Evolutionary conservation across 2,329 filamentous ascomycete species (phyloP), one percentile per base, ranked within the genome.

Genomic region (Cladophialophora exuberans): DNA sequence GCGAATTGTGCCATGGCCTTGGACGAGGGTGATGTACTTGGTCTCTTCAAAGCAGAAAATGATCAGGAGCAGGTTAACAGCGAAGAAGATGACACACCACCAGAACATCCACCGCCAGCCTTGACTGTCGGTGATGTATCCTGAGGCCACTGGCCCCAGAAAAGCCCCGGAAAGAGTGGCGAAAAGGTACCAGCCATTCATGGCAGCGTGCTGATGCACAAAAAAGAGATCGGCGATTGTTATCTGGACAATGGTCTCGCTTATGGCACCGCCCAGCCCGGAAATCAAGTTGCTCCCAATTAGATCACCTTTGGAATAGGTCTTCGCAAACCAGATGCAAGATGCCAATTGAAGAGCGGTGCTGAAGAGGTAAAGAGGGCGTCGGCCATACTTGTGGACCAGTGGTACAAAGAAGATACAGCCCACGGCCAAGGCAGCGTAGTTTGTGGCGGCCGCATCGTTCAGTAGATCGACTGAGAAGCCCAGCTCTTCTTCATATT

Each of bases 111-210:
- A 70, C n/a, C 69, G 61, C 67, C 69, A 73, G 13, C 70, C 67
- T 48, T 72, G 65, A 13, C 42, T 45, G 7, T 62, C 66, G 13
- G 66, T 68, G 38, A 70, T 66, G 3, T 60, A 56, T 0, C 68
- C 69, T 7, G 68, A 66, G 10, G 66, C 67, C 55, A 71, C 69
- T 1, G 68, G 68, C 0, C 64, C 64, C 6, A 71, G 52, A 35
- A 69, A 71, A 51, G 72, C 70, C 15, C 70, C 66, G 56, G 69
- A 63, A n/a, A n/a, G 63, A 66, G 69, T 17, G 66, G 62, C 36
- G 56, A 69, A 73, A 61, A 79, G 67, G 52, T 79, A 82, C 11
- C 77, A 68, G 1, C 67, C 69, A 57, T 81, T 82, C 74, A 78
- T 77, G 3, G 70, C 67, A 0, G 74, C 77, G 18, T 73, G 71